phyloP scores from a whole-genome alignment of 1,284 basidiomycete species.

The Schizophyllum amplum region DNA sequence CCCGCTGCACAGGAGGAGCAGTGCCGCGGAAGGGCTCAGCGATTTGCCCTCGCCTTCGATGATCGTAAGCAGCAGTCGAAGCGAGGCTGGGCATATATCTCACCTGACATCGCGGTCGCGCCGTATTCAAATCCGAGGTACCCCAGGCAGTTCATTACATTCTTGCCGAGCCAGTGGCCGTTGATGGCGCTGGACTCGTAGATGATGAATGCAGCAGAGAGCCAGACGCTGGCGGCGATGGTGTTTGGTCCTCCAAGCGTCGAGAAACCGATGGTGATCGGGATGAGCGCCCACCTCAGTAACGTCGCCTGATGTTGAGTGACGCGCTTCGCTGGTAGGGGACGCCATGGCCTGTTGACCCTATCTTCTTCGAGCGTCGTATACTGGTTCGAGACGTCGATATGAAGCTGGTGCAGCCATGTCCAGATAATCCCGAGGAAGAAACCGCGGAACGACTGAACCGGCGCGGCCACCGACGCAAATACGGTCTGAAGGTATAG shows the following conservation, averaged over 20 bases:
- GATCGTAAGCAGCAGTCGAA: not conserved
- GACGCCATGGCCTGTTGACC: slow-evolving; percentile 28
- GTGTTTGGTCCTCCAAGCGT: slow-evolving; percentile 13
- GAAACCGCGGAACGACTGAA: slow-evolving; percentile 12
- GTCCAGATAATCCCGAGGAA: slow-evolving; percentile 26
- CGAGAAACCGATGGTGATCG: slow-evolving; percentile 20
- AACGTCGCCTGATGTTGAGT: slow-evolving; percentile 11
- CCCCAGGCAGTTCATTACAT: slow-evolving; percentile 20
- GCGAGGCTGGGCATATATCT: slow-evolving; percentile 3
- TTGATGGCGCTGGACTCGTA: slow-evolving; percentile 20
- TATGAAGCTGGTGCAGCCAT: slow-evolving; percentile 35
- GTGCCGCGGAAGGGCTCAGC: slow-evolving; percentile 13
- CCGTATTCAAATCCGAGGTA: slow-evolving; percentile 26
- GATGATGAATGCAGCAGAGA: slow-evolving; percentile 14
- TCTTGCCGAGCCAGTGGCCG: slow-evolving; percentile 20
- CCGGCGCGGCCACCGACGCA: slow-evolving; percentile 22
- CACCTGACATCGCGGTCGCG: slow-evolving; percentile 24
- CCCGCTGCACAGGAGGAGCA: slow-evolving; percentile 20
- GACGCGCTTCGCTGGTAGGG: slow-evolving; percentile 25
- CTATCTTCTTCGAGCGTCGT: slow-evolving; percentile 22
- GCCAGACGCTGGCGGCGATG: slow-evolving; percentile 12
- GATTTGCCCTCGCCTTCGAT: not conserved
- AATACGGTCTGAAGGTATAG: slow-evolving; percentile 23
- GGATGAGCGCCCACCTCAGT: slow-evolving; percentile 22
- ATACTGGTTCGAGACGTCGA: slow-evolving; percentile 33